Base-by-base conservation (phyloP, 1,284 basidiomycete genomes). In the Leccinum solheimii region DNA sequence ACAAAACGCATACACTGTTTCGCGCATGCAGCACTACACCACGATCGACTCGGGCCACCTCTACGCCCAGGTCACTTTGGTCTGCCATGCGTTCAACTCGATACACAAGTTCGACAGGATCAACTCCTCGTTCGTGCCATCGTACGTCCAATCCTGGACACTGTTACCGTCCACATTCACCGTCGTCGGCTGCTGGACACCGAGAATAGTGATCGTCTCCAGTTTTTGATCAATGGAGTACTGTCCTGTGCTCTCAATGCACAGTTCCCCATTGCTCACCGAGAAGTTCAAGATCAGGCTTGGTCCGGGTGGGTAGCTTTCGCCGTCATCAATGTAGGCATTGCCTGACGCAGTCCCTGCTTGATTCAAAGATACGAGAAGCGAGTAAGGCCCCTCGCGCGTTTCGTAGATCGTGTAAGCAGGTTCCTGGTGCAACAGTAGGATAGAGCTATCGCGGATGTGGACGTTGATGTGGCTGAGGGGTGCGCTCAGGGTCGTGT, bases 381-480 rank as follows among this genome's bases (percentile, higher is more conserved):
- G 68, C 7, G 76, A 67, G 66, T 80, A 86, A 0, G 80, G 78
- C 3, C 76, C 74, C 8, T 76, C 60, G 14, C 77, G 76, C 32
- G 83, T 85, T 67, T 84, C 82, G 40, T 72, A 72, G 51, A 80
- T 79, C 1, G 84, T 87, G 67, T 83, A 83, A 1, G 72, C 80
- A 2, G 83, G 79, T 45, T 77, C 66, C 26, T 76, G 70, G 64
- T 85, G 81, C 34, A 85, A 65, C 6, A 86, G 76, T 3, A 86
- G 58, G 36, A 80, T 77, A 1, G 79, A 73, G 11, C 80, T 80
- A 14, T 78, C 78, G 13, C 84, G 79, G 56, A 86, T 72, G 70
- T 91, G 88, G 13, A 91, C 84, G 56, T 85, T 85, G 72, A 92
- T 91, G 68, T 89, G 82, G 3, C 85, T 81, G 1, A 92, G 81